These are phyloP conservation scores for Amanita subjunquillea DNA, from an alignment of 768 basidiomycete genomes.

Conservation along the genomic window DNA sequence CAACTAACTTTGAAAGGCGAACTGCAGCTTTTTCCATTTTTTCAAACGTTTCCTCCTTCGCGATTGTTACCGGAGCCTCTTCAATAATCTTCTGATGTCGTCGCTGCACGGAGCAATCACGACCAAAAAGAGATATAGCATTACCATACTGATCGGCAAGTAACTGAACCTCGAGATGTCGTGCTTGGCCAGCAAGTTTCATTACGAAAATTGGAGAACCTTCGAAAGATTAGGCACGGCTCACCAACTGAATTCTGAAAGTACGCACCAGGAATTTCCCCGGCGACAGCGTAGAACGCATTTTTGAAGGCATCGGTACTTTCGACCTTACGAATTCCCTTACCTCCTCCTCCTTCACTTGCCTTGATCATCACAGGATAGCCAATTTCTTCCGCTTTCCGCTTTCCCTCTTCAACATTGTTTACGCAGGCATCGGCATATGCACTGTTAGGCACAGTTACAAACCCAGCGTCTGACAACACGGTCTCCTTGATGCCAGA, in stretches of 20 bases:
- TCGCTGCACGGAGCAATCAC: conserved; percentile 98
- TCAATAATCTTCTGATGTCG: conserved; percentile 99
- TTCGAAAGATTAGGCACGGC: conserved; percentile 15
- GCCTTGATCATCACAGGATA: conserved; percentile 99
- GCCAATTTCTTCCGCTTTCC: conserved; percentile 78
- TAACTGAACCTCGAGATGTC: conserved; percentile 96
- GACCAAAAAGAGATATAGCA: conserved; percentile 97
- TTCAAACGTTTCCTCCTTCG: conserved; percentile 83
- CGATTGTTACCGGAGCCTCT: conserved; percentile 98
- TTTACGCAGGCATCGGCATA: conserved; percentile 86
- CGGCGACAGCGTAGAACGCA: conserved; percentile 84
- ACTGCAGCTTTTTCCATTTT: conserved; percentile 99
- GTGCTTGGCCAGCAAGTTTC: conserved; percentile 97
- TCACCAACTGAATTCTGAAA: conserved; percentile 6
- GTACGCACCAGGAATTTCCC: conserved; percentile 87
- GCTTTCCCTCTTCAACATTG: conserved; percentile 78
- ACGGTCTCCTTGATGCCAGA: conserved; percentile 84
- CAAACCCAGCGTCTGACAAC: conserved; percentile 79
- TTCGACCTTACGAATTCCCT: conserved; percentile 96
- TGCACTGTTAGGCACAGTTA: conserved; percentile 87
- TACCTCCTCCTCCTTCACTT: conserved; percentile 97
- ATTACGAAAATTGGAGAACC: conserved; percentile 99
- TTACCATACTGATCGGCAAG: conserved; percentile 99
- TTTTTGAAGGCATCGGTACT: conserved; percentile 83
- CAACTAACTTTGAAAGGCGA: conserved; percentile 95